Evolutionary conservation across 2,329 filamentous ascomycete species (phyloP).

Genomic region (Coniochaeta sp.): DNA sequence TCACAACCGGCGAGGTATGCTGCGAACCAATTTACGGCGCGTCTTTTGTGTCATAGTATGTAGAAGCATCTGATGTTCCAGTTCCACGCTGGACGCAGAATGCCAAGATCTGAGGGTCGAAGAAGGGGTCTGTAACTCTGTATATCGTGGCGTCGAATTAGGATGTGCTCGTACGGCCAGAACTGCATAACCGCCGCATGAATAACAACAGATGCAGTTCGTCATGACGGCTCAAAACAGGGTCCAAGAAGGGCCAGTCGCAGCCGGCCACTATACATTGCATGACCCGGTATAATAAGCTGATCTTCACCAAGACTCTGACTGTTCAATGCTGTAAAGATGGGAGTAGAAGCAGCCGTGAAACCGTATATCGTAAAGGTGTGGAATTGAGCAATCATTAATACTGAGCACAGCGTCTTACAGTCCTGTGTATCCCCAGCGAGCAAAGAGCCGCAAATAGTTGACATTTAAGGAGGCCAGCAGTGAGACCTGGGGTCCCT

Average conservation of each 20-base stretch:
- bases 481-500: neutral
- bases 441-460: neutral
- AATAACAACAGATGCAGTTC: neutral
- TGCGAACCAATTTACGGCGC: neutral
- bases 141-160: too few species aligned
- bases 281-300: neutral
- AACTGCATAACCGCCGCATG: neutral
- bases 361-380: neutral
- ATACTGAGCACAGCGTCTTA: neutral
- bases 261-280: neutral
- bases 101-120: neutral
- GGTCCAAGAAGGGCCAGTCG: neutral
- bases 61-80: too few species aligned
- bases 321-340: neutral
- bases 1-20: neutral
- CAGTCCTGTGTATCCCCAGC: neutral
- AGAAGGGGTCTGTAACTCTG: too few species aligned
- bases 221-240: neutral
- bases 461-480: neutral
- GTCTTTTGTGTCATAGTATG: neutral
- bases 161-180: too few species aligned
- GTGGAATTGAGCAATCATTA: conserved; percentile 1
- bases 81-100: neutral
- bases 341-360: neutral
- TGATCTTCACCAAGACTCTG: neutral